Percentiles rank a stretch among this genome's conserved stretches.
These are phyloP conservation scores for Anthracocystis walkeri DNA, from an alignment of 1,284 basidiomycete genomes.

Conservation along the genomic window DNA sequence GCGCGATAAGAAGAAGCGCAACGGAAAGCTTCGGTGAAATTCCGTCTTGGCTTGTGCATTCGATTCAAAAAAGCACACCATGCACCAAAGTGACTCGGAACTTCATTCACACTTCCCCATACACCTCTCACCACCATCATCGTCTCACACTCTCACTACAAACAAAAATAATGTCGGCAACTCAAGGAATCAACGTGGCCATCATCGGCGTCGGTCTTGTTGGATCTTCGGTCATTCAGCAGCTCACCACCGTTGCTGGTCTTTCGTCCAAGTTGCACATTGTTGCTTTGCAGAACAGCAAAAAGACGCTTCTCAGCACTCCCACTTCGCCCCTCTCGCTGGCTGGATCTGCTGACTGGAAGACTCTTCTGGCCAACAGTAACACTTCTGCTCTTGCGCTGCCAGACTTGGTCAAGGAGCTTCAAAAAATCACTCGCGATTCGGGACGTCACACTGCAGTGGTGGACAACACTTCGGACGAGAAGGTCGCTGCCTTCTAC, in stretches of 20 bases:
- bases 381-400: slow-evolving; percentile 53
- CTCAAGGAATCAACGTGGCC: slow-evolving; percentile 61
- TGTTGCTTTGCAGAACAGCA: slow-evolving; percentile 66
- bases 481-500: slow-evolving; percentile 84
- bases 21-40: slow-evolving; percentile 19
- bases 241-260: slow-evolving; percentile 55
- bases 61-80: slow-evolving; percentile 18
- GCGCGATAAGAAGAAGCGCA: slow-evolving; percentile 35
- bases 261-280: slow-evolving; percentile 58
- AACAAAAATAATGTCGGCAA: slow-evolving; percentile 28
- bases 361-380: slow-evolving; percentile 43
- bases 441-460: slow-evolving; percentile 74
- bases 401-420: slow-evolving; percentile 47
- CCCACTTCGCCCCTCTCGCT: slow-evolving; percentile 39
- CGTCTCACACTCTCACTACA: not conserved
- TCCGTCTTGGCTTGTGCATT: slow-evolving; percentile 34
- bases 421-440: slow-evolving; percentile 53
- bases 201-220: slow-evolving; percentile 68
- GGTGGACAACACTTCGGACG: slow-evolving; percentile 93
- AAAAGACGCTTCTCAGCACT: slow-evolving; percentile 63
- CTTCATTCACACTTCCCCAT: not conserved
- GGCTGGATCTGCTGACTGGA: slow-evolving; percentile 51
- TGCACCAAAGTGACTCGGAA: slow-evolving; percentile 27
- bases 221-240: slow-evolving; percentile 64
- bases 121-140: slow-evolving; percentile 1